Evolutionary conservation across 345 rosid genomes (phyloP), one percentile per base, ranked within the genome.

Genomic region (Litchi chinensis): DNA sequence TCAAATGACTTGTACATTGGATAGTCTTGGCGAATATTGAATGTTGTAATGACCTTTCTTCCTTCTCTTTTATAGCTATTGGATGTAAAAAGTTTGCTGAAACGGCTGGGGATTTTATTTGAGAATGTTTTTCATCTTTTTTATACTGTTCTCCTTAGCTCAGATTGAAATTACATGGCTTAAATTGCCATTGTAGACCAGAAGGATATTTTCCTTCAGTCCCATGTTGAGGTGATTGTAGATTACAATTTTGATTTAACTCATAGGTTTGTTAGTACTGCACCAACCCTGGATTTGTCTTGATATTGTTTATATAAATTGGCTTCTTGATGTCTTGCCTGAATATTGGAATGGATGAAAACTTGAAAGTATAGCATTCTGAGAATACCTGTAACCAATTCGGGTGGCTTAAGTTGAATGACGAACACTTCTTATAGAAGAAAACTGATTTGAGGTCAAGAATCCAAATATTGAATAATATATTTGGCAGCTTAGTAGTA

Each of bases 1-100:
- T 44, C 11, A 28, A 50, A 22, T 32, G 56, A 40, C 65, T 54
- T 59, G 78, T 72, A 70, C 71, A 19, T 50, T 8, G 15, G 71
- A 76, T 21, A n/a, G 41, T 21, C 10, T 52, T 37, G 56, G 2
- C 68, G 21, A 76, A 76, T 56, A 21, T 16, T 65, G n/a, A 19
- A 65, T 18, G 5, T 21, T 8, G 19, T 32, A 19, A 70, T 54
- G 24, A 32, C 28, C 5, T 22, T 22, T 15, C 16, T 62, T 21
- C 18, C 39, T 1, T 66, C 9, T 46, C 28, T 4, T 26, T 21
- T 44, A 32, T 50, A 57, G 21, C 6, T 70, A 44, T 71, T 24
- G 37, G 12, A 9, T 65, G 37, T 18, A 26, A 5, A 28, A 64
- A n/a, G 41, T 24, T 24, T 41, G 60, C 24, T 57, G 44, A 6